These are phyloP conservation scores for Penicillium brevicompactum DNA, from an alignment of 2,329 filamentous ascomycete species.

Conservation along the genomic window DNA sequence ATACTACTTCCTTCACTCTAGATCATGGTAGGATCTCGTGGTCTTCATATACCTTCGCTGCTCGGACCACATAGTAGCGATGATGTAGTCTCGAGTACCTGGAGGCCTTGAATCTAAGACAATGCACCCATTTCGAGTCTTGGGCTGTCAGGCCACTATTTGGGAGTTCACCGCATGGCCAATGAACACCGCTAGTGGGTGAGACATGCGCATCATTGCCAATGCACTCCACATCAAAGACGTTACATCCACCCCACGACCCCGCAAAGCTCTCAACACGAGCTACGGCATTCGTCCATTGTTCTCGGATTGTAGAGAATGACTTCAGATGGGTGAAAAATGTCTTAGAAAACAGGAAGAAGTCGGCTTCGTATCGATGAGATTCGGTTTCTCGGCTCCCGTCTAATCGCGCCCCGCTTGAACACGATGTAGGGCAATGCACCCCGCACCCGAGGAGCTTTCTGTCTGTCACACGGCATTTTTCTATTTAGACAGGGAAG, in stretches of 20 bases:
- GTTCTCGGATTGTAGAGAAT: constrained; percentile 8
- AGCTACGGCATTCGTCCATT: constrained; percentile 7
- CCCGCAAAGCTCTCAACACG: constrained; percentile 8
- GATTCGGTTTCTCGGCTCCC: constrained; percentile 8
- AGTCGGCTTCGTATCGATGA: constrained; percentile 3
- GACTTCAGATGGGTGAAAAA: constrained; percentile 9
- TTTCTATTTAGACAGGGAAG: too few species aligned
- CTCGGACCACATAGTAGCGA: constrained; percentile 7
- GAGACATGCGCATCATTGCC: constrained; percentile 25
- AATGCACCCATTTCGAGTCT: constrained; percentile 16
- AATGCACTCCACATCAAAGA: constrained; percentile 9
- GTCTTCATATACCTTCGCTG: constrained; percentile 20
- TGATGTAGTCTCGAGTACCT: constrained; percentile 9
- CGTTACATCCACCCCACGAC: constrained; percentile 16
- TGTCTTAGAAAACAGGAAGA: background rate
- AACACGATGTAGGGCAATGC: constrained; percentile 3
- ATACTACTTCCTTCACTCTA: constrained; percentile 7
- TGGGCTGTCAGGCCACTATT: constrained; percentile 20
- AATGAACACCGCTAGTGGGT: constrained; percentile 17
- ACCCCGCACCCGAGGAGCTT: background rate
- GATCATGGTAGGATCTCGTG: constrained; percentile 8
- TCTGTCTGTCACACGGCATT: background rate
- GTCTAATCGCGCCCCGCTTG: constrained; percentile 4
- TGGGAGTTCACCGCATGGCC: constrained; percentile 5
- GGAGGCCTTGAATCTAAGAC: constrained; percentile 20